Evolutionary conservation across 768 basidiomycete genomes (phyloP).

Genomic region (Termitomyces sp.): DNA sequence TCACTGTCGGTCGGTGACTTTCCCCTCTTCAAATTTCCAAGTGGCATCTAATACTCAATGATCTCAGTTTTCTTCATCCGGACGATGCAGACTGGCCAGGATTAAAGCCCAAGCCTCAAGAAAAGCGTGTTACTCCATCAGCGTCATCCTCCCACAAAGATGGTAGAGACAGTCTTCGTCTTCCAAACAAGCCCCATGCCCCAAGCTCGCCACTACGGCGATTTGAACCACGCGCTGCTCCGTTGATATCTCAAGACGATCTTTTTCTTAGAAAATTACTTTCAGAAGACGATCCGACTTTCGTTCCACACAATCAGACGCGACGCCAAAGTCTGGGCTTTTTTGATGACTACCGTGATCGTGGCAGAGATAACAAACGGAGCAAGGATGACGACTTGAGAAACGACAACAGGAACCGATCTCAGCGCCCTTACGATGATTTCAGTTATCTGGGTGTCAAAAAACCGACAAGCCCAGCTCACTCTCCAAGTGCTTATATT

Average conservation of each 20-base stretch:
- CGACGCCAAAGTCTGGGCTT: constrained; percentile 8
- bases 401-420: constrained; percentile 11
- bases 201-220: constrained; percentile 8
- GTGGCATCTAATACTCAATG: not conserved
- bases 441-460: constrained; percentile 14
- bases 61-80: constrained; percentile 47
- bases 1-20: constrained; percentile 44
- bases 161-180: constrained; percentile 1
- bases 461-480: constrained; percentile 5
- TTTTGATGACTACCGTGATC: constrained; percentile 10
- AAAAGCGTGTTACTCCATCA: constrained; percentile 13
- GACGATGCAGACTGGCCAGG: constrained; percentile 43
- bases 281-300: constrained; percentile 22
- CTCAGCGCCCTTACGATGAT: constrained; percentile 12
- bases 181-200: constrained; percentile 7
- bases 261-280: constrained; percentile 36
- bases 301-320: not conserved
- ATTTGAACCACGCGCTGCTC: constrained; percentile 28
- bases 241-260: constrained; percentile 44
- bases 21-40: not conserved
- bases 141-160: constrained; percentile 2
- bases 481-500: not conserved
- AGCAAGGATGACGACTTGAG: constrained; percentile 1
- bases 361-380: constrained; percentile 14
- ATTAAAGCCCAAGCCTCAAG: constrained; percentile 20